Conservation (phyloP, 345 rosid genomes). For the Murraya paniculata region DNA sequence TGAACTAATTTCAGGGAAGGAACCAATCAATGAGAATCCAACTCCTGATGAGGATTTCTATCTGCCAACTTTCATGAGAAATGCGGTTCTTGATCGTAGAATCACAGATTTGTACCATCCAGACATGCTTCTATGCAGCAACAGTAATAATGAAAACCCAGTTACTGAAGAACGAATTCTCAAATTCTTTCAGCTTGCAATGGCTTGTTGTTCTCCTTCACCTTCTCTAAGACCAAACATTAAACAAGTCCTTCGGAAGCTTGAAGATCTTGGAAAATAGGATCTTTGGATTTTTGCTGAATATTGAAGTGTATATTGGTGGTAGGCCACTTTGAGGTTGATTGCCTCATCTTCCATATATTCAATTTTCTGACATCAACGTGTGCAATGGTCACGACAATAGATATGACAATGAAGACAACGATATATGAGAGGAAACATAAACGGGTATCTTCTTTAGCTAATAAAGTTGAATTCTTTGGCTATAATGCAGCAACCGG, state of each 20-base stretch:
- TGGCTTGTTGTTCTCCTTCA: constrained; percentile 86
- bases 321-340: constrained; percentile 15
- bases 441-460: background rate
- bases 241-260: constrained; percentile 62
- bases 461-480: constrained; percentile 12
- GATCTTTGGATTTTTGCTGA: background rate
- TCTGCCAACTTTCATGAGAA: constrained; percentile 61
- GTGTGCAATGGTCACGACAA: background rate
- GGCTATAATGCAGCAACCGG: constrained; percentile 14
- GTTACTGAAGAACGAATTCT: constrained; percentile 61
- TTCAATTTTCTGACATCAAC: constrained; percentile 2
- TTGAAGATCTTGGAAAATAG: constrained; percentile 60
- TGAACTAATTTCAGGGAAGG: constrained; percentile 76
- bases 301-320: constrained; percentile 12
- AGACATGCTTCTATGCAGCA: constrained; percentile 44
- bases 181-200: constrained; percentile 71
- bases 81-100: constrained; percentile 59
- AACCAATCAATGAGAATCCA: constrained; percentile 60
- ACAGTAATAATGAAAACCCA: constrained; percentile 23
- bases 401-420: constrained; percentile 15
- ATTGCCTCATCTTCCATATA: constrained; percentile 16
- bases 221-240: constrained; percentile 77
- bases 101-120: constrained; percentile 66
- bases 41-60: constrained; percentile 57
- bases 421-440: constrained; percentile 5